Percentiles rank a stretch among this genome's conserved stretches.
phyloP scores from a whole-genome alignment of 768 basidiomycete species.

The Coprinopsis strossmayeri region DNA sequence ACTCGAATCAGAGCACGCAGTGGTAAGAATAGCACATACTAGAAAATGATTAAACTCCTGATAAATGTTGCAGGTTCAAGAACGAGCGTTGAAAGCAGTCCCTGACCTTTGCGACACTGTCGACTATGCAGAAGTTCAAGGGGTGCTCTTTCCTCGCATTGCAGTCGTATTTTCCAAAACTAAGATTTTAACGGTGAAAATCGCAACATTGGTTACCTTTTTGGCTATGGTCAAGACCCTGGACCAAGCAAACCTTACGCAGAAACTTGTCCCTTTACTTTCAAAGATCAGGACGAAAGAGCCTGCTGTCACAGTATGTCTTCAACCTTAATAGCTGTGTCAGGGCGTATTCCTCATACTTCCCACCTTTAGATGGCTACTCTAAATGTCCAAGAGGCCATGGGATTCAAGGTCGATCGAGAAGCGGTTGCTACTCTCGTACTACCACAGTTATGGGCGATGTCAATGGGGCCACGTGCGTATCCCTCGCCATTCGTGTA shows the following conservation, averaged over 20 bases:
- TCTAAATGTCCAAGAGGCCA: constrained; percentile 86
- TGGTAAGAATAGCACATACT: constrained; percentile 35
- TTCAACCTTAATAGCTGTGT: not conserved
- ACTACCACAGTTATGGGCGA: constrained; percentile 89
- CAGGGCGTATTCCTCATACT: no score
- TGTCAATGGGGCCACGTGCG: constrained; percentile 94
- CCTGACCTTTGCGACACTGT: constrained; percentile 89
- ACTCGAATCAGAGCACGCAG: constrained; percentile 88
- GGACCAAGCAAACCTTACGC: constrained; percentile 84
- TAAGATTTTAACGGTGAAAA: constrained; percentile 83
- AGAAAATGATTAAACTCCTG: not conserved
- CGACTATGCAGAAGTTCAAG: constrained; percentile 92
- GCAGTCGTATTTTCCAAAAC: constrained; percentile 97
- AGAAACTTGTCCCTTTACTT: constrained; percentile 90
- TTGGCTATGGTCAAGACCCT: constrained; percentile 83
- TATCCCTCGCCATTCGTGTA: constrained; percentile 11
- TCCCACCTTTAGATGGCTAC: constrained; percentile 64
- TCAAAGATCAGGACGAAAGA: constrained; percentile 96
- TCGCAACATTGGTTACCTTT: constrained; percentile 80
- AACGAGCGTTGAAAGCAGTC: constrained; percentile 77
- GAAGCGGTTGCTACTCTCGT: constrained; percentile 88
- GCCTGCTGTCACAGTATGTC: constrained; percentile 82
- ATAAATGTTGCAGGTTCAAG: constrained; percentile 62
- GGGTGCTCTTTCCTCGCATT: constrained; percentile 84
- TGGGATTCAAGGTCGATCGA: constrained; percentile 92